Evolutionary conservation across 371 early-diverging fungal genomes (phyloP).

Genomic region (Syncephalastrum contaminatum): DNA sequence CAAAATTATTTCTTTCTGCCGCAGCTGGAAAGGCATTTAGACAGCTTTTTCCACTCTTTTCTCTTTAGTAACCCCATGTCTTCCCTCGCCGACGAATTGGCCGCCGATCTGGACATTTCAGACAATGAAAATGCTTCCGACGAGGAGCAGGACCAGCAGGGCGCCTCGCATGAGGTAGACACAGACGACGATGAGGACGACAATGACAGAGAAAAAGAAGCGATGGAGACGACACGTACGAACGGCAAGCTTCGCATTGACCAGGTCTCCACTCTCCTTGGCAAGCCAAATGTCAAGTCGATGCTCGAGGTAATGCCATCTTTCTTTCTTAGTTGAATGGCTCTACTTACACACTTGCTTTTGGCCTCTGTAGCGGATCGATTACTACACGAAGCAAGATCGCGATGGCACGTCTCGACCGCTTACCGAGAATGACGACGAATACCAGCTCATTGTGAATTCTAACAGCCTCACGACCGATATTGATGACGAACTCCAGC

Average conservation of each 20-base stretch:
- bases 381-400: slow-evolving; percentile 43
- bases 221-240: neutral
- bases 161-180: slow-evolving; percentile 33
- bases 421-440: slow-evolving; percentile 79
- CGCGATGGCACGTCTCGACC: slow-evolving; percentile 36
- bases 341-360: neutral
- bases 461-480: slow-evolving; percentile 86
- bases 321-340: slow-evolving; percentile 1
- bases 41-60: no score
- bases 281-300: slow-evolving; percentile 40
- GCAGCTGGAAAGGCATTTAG: no score
- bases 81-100: slow-evolving; percentile 74
- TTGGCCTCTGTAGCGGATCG: slow-evolving; percentile 47
- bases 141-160: slow-evolving; percentile 15
- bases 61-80: slow-evolving; percentile 18
- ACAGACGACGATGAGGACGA: slow-evolving; percentile 38
- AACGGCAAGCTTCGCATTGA: slow-evolving; percentile 27
- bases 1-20: no score
- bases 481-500: slow-evolving; percentile 84
- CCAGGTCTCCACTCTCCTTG: slow-evolving; percentile 43
- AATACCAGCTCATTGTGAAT: slow-evolving; percentile 84
- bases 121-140: slow-evolving; percentile 23
- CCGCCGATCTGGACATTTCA: slow-evolving; percentile 69
- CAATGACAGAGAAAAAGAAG: slow-evolving; percentile 22
- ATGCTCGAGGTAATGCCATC: slow-evolving; percentile 35